Conservation (phyloP, 306 rosid species). For the Potentilla sterilis region DNA sequence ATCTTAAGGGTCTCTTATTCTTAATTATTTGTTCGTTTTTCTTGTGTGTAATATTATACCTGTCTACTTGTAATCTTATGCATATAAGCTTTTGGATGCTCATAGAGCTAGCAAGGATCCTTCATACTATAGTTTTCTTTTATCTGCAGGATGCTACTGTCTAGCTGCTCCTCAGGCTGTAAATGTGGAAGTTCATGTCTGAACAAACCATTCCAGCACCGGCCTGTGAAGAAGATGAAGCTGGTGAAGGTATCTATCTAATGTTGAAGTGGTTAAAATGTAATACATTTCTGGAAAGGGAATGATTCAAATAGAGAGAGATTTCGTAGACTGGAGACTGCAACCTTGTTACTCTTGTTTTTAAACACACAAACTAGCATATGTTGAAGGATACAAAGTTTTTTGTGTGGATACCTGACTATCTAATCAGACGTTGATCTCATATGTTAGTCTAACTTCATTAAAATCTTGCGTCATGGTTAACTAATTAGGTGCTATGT, state of each 20-base stretch:
- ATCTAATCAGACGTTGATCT: not conserved
- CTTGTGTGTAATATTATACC: not conserved
- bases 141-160: constrained; percentile 72
- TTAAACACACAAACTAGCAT: not conserved
- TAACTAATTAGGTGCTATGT: not conserved
- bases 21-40: not conserved
- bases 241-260: constrained; percentile 61
- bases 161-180: constrained; percentile 91
- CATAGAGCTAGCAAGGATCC: not conserved
- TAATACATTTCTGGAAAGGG: not conserved
- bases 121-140: too few relatives aligned
- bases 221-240: constrained; percentile 81
- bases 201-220: constrained; percentile 83
- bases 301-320: not conserved
- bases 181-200: constrained; percentile 82
- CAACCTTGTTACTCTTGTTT: not conserved
- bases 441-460: not conserved
- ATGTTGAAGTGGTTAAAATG: constrained; percentile 8
- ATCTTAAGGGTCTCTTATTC: not conserved
- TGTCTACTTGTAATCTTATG: not conserved
- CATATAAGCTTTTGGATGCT: not conserved
- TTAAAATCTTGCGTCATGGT: not conserved
- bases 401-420: not conserved
- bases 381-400: not conserved
- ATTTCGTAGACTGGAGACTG: not conserved